Conservation (phyloP, 1,139 yeast species). For the Sugiyamaella grinbergsii region DNA sequence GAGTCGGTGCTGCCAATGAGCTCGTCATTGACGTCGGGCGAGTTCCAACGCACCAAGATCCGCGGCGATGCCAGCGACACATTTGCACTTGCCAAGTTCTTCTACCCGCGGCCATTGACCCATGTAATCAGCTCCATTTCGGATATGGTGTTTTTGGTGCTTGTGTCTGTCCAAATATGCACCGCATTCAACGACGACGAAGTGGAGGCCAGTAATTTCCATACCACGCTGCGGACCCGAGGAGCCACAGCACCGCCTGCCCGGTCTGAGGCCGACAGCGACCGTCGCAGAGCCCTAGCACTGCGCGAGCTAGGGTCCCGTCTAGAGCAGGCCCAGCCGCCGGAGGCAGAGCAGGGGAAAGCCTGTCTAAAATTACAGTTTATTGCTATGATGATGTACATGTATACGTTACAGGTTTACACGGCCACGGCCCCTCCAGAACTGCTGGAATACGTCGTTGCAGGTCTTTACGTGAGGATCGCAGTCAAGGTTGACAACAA, state of each 20-base stretch:
- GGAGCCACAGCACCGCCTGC: conserved; percentile 21
- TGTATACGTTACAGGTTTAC: neutral
- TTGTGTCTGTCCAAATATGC: conserved; percentile 57
- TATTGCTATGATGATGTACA: neutral
- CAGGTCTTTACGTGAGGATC: conserved; percentile 37
- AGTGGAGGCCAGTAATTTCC: conserved; percentile 69
- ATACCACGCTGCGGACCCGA: conserved; percentile 54
- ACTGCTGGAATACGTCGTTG: conserved; percentile 38
- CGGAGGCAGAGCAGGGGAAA: conserved; percentile 5
- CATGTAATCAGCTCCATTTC: conserved; percentile 56
- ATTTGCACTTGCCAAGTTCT: conserved; percentile 75
- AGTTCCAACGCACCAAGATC: conserved; percentile 42
- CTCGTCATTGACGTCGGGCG: conserved; percentile 28
- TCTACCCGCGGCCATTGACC: conserved; percentile 66
- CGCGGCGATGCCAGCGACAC: conserved; percentile 91
- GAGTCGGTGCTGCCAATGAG: conserved; percentile 40
- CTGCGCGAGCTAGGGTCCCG: conserved; percentile 38
- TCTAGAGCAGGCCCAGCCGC: conserved; percentile 17
- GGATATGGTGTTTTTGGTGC: conserved; percentile 53
- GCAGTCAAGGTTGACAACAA: conserved; percentile 42
- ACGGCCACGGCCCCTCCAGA: conserved; percentile 29
- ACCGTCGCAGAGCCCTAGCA: conserved; percentile 84
- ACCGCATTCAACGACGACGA: conserved; percentile 71
- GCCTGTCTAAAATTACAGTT: conserved; percentile 6
- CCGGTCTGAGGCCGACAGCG: conserved; percentile 49